Evolutionary conservation across 2,329 filamentous ascomycete genomes (phyloP), one percentile per base, ranked within the genome.

Genomic region (Colletotrichum chlorophyti): DNA sequence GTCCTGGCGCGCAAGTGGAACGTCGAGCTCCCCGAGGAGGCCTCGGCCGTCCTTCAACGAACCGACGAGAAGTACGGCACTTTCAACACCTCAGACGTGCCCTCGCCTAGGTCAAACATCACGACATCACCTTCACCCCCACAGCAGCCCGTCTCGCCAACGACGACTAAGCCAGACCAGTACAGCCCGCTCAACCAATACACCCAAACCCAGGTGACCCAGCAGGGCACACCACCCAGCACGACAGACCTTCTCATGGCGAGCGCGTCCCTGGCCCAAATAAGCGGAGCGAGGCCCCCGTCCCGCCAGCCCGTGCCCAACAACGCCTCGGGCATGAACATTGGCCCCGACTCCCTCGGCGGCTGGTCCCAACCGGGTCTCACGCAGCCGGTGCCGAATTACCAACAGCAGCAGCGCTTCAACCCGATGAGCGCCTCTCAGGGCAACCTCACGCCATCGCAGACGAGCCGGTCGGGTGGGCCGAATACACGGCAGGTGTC

Each of bases 1-100:
- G 86, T 96, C 4, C 84, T 96, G 11, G 89, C 90, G 1, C 85
- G 87, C n/a, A 95, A 95, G 67, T 98, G 95, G 93, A 89, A 88
- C 15, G 89, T 97, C 38, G 87, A 92, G 53, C 74, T 98, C 9
- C 94, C 95, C 0, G 88, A 91, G 58, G 94, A 98, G 72, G 94
- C 93, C 0, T 81, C 84, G 0, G 76, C 82, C 2, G 86, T 96
- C 2, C 82, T 98, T n/a, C 80, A 86, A 45, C 85, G 92, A 31
- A 90, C 91, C 2, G 91, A 96, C 68, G 80, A 85, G 40, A 94
- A 89, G 73, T 97, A 91, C 73, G 92, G 91, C 1, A 83, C 83
- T 2, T 93, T 89, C 65, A 85, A 76, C 68, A 83, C 83, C 50
- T 81, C 82, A 1, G 86, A 88, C 49, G 80, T 86, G 6, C 80